Conservation (phyloP, 202 grass and related monocot genomes). For the Schoenoplectus tabernaemontani region DNA sequence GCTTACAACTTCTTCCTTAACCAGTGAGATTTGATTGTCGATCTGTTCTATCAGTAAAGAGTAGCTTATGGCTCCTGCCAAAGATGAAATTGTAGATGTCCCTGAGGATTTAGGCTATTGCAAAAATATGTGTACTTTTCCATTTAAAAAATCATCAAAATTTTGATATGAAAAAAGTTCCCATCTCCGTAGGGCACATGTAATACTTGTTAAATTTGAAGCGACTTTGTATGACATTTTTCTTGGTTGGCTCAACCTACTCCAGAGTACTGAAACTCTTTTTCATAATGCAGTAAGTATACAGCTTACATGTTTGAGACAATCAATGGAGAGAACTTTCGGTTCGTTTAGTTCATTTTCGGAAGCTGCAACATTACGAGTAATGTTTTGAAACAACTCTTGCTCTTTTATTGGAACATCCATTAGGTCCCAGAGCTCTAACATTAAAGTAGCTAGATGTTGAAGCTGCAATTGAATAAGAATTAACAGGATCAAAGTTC, state of each 20-base stretch:
- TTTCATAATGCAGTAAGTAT: slow-evolving; percentile 1
- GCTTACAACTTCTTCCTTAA: slow-evolving; percentile 66
- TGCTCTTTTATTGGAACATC: slow-evolving; percentile 66
- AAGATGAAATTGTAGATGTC: slow-evolving; percentile 6
- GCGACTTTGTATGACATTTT: not conserved
- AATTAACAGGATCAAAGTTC: not conserved
- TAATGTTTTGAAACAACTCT: slow-evolving; percentile 53
- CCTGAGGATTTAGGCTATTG: not conserved
- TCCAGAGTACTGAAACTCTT: not conserved
- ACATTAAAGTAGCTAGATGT: slow-evolving; percentile 50
- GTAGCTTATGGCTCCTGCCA: slow-evolving; percentile 42
- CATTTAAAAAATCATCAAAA: not conserved
- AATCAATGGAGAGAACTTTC: slow-evolving; percentile 49
- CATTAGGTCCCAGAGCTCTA: slow-evolving; percentile 78
- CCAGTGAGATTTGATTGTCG: slow-evolving; percentile 38
- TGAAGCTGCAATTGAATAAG: slow-evolving; percentile 47
- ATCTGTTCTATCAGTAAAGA: slow-evolving; percentile 62
- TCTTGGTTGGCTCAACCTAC: not conserved
- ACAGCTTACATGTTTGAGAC: slow-evolving; percentile 47
- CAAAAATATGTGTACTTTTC: not conserved
- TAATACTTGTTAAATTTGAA: not conserved
- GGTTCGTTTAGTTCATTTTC: slow-evolving; percentile 55
- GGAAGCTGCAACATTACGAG: slow-evolving; percentile 64
- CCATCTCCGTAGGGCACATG: not conserved
- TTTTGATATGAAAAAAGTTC: not conserved